Evolutionary conservation across 495 filamentous ascomycete genomes (phyloP), one percentile per base, ranked within the genome.

Genomic region (Penicillium coprophilum): DNA sequence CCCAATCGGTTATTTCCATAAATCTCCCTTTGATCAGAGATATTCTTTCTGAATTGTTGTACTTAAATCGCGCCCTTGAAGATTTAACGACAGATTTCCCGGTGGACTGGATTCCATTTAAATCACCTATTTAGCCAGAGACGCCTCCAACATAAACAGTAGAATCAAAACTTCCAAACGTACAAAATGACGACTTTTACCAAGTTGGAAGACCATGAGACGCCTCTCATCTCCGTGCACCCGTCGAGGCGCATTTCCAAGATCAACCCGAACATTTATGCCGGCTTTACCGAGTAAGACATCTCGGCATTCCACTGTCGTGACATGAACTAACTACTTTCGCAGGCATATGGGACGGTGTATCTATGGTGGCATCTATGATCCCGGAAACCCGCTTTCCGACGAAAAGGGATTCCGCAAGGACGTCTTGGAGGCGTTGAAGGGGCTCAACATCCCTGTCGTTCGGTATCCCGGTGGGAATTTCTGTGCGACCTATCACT

Each of bases 351-450:
- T 90, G 87, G 89, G 88, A 43, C 81, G 89, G 41, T 92, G 88
- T 72, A 90, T 92, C 69, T 92, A 92, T 66, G 88, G 88, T 53
- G 89, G 89, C 55, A 88, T 92, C 64, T 91, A 90, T 70, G 88
- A 91, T 56, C 88, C 87, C 2, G 78, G 74, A 12, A 90, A 82
- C 65, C 73, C 82, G 0, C 73, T 90, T n/a, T 84, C 86, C 3
- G 89, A 91, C 58, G 76, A 84, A 53, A 78, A 89, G 63, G 88
- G 88, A 13, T 91, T 89, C 69, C 83, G 88, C 15, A 89, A 79
- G 58, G 88, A 91, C 69, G 88, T 92, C 15, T 76, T 91, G 24
- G 77, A 80, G 49, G 83, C 86, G 8, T 71, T 91, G 50, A 82
- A 83, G 60, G 87, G 88, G 56, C 76, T 91, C 21, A 80, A 86